Evolutionary conservation across 1,284 basidiomycete species (phyloP).

Genomic region (Ceratobasidium sp.): DNA sequence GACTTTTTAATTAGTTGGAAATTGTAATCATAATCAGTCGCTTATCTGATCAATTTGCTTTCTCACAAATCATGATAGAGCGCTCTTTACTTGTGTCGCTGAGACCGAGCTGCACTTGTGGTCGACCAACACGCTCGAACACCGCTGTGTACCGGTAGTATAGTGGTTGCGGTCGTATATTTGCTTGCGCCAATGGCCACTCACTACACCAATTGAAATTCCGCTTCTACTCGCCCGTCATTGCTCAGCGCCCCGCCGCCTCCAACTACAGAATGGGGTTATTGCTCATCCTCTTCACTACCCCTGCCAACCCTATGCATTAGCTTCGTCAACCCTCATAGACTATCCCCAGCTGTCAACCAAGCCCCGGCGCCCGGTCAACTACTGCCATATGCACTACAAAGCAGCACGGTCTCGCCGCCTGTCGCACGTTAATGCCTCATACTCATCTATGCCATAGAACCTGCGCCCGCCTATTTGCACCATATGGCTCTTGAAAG

Average conservation of each 20-base stretch:
- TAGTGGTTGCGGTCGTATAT: background rate
- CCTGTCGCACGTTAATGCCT: background rate
- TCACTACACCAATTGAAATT: background rate
- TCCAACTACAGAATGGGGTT: background rate
- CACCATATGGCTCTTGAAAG: background rate
- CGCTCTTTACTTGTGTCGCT: background rate
- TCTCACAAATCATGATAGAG: background rate
- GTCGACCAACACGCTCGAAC: background rate
- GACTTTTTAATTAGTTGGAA: conserved; percentile 15
- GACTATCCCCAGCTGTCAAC: background rate
- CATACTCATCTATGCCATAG: background rate
- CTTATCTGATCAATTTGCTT: conserved; percentile 2
- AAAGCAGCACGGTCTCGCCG: background rate
- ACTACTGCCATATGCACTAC: background rate
- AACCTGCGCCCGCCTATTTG: background rate
- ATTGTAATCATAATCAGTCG: background rate
- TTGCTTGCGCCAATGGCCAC: background rate
- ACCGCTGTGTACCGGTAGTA: background rate
- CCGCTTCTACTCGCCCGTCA: background rate
- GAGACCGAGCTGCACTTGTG: background rate
- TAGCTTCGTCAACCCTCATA: background rate
- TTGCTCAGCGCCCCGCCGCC: background rate
- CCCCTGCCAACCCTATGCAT: background rate
- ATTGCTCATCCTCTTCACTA: conserved; percentile 8
- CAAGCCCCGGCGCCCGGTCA: background rate